phyloP scores from a whole-genome alignment of 2,329 filamentous ascomycete genomes.

The Xylariaceae sp. region DNA sequence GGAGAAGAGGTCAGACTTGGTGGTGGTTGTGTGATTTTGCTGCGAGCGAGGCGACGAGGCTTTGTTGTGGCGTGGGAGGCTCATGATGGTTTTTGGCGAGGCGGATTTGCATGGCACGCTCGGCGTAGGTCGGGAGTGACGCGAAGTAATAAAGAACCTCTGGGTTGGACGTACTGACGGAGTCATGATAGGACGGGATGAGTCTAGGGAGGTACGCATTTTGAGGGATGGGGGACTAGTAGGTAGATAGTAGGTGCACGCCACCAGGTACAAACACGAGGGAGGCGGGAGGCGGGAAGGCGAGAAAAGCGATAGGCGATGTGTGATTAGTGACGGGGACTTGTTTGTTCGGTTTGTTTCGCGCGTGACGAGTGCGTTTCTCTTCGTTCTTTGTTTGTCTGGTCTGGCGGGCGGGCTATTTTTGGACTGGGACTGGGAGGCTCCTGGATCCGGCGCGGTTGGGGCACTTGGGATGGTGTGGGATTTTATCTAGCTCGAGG shows the following conservation, averaged over 20 bases:
- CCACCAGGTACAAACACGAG: no score
- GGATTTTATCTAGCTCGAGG: neutral
- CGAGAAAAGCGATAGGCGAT: no score
- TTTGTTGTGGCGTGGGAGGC: neutral
- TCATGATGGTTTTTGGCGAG: slow-evolving; percentile 10
- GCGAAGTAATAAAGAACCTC: slow-evolving; percentile 1
- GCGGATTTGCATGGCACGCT: neutral
- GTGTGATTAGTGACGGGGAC: no score
- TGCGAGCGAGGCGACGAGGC: neutral
- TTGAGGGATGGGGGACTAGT: slow-evolving; percentile 5
- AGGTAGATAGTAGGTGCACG: neutral
- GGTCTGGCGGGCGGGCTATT: no score
- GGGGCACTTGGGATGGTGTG: neutral
- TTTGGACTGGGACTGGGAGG: neutral
- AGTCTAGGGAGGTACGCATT: slow-evolving; percentile 57
- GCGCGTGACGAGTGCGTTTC: neutral
- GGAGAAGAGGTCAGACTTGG: neutral
- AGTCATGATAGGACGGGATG: slow-evolving; percentile 57
- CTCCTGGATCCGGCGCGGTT: neutral
- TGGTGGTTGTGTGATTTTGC: neutral
- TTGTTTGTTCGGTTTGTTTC: neutral
- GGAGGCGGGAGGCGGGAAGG: no score
- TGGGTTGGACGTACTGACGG: slow-evolving; percentile 49
- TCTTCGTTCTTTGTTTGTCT: neutral
- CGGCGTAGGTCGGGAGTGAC: neutral